Percentiles rank a stretch among this genome's conserved stretches.
These are phyloP conservation scores for Sextonia rubra DNA, from an alignment of 164 flowering plant genomes.

Conservation along the genomic window DNA sequence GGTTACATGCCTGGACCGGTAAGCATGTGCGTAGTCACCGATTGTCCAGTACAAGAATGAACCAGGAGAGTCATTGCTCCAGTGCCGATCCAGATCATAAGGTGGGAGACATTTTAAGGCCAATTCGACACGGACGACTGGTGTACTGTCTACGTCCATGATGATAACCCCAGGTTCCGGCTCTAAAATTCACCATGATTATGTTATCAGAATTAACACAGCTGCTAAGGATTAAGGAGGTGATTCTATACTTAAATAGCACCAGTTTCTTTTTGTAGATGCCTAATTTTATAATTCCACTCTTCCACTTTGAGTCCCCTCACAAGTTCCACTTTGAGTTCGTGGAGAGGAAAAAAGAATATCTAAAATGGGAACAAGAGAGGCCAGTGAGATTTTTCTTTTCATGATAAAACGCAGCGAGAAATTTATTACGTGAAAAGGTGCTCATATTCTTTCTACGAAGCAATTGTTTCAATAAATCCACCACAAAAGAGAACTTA, in stretches of 20 bases:
- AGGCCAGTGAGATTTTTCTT: too few species aligned
- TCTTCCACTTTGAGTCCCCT: neutral
- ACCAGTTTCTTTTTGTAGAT: neutral
- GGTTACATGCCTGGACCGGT: constrained; percentile 54
- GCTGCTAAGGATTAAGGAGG: neutral
- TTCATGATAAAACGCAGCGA: too few species aligned
- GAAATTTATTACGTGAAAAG: too few species aligned
- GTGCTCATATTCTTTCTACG: too few species aligned
- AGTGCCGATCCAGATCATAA: constrained; percentile 50
- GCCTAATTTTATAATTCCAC: neutral
- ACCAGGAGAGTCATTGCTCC: constrained; percentile 26
- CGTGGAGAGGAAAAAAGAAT: too few species aligned
- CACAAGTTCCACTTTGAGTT: too few species aligned
- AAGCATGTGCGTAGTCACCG: constrained; percentile 90
- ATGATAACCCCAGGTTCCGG: constrained; percentile 48
- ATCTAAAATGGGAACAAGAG: too few species aligned
- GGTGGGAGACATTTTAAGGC: constrained; percentile 74
- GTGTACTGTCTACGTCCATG: constrained; percentile 55
- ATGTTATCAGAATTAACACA: neutral
- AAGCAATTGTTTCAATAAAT: too few species aligned
- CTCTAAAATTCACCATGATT: constrained; percentile 32
- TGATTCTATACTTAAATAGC: neutral
- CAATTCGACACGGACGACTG: constrained; percentile 57
- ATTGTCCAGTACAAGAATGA: constrained; percentile 83
- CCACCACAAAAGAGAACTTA: too few species aligned